phyloP scores from a whole-genome alignment of 2,329 filamentous ascomycete species.

The Fusarium heterosporum region DNA sequence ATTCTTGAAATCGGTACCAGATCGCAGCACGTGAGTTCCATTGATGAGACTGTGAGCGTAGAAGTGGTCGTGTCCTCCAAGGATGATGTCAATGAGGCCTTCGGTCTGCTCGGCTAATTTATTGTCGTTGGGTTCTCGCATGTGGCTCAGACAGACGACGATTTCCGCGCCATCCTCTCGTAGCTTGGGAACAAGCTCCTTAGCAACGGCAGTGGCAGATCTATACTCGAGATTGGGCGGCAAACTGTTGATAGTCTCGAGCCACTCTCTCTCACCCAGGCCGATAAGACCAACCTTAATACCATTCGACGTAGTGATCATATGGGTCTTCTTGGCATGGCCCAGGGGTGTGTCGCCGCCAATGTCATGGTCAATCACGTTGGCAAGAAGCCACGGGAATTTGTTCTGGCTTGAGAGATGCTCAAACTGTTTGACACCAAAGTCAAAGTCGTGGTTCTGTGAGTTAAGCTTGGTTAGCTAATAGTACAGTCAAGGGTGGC shows the following conservation, averaged over 20 bases:
- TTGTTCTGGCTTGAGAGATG: constrained; percentile 78
- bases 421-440: constrained; percentile 84
- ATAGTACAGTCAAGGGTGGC: constrained; percentile 27
- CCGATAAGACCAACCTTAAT: constrained; percentile 89
- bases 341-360: constrained; percentile 81
- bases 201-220: constrained; percentile 80
- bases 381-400: constrained; percentile 92
- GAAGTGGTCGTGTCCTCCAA: constrained; percentile 92
- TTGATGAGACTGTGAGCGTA: constrained; percentile 84
- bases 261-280: constrained; percentile 87
- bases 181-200: constrained; percentile 78
- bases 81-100: constrained; percentile 83
- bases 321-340: constrained; percentile 78
- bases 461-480: constrained; percentile 16
- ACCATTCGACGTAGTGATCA: constrained; percentile 84
- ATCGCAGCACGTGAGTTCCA: constrained; percentile 84
- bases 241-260: constrained; percentile 87
- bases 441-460: constrained; percentile 92
- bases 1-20: constrained; percentile 92
- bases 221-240: constrained; percentile 86
- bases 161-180: constrained; percentile 84
- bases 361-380: constrained; percentile 85
- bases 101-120: constrained; percentile 81
- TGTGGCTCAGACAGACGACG: constrained; percentile 84
- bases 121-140: constrained; percentile 88